Base-by-base conservation (phyloP, 2,329 filamentous ascomycete genomes). In the Botrytis medusae region DNA sequence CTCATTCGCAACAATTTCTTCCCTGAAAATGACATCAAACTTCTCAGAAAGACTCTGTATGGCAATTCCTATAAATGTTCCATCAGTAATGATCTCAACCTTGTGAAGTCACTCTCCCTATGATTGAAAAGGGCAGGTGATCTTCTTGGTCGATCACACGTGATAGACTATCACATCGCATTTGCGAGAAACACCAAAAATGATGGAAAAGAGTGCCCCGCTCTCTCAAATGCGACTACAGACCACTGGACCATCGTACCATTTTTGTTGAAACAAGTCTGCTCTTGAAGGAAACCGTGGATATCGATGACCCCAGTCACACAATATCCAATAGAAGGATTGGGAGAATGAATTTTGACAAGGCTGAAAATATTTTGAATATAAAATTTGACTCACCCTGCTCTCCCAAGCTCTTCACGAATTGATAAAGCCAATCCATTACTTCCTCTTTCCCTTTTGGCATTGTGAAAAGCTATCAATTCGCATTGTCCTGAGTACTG, bases 11-110 rank as follows among this genome's bases (percentile, higher is more conserved):
- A 51, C 57, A 46, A 57, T 34, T 32, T 62, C 62, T 60, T 61
- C 44, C 22, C 29, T 67, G 59, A 68, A 61, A 34, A 29, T 7
- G 16, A 46, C 63, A 9, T 74, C 69, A 32, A 75, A 34, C 40
- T 62, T 65, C 20, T 74, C 64, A 29, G 76, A 74, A 34, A 77
- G 65, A 22, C 61, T 60, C 40, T 67, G 44, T 34, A 77, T 74
- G 37, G 73, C 67, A 25, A 77, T 70, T n/a, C 71, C 75, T 75
- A 40, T 9, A 25, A 25, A 32, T 46, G 20, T 16, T 10, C 34
- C 42, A 60, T 72, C 34, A 74, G 54, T 25, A 22, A 16, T 20
- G 8, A 20, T 22, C 42, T 61, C 57, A 40, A 64, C n/a, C 34
- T 22, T 6, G 9, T 18, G 4, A 22, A 44, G 71, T 67, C 44